Evolutionary conservation across 352 stramenopile genomes (phyloP).

Genomic region (Albugo laibachii): DNA sequence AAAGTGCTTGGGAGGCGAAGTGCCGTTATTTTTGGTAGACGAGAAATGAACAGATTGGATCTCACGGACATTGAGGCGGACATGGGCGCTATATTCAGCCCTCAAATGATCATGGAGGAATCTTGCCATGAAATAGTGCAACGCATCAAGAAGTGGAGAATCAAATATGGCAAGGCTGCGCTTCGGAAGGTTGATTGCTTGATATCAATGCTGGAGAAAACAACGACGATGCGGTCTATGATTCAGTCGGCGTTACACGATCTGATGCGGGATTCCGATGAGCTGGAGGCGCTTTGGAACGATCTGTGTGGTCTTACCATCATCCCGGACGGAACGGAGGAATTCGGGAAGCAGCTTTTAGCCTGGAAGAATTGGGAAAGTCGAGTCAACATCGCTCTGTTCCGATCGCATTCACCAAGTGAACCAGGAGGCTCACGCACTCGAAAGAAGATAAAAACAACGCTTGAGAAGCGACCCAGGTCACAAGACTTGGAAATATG

Average conservation of each 20-base stretch:
- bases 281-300: conserved; percentile 20
- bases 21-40: no score
- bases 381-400: conserved; percentile 23
- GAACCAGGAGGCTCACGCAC: conserved; percentile 1
- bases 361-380: conserved; percentile 33
- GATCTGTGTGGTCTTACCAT: conserved; percentile 18
- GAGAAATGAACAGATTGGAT: no score
- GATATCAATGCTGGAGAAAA: conserved; percentile 13
- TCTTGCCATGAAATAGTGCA: no score
- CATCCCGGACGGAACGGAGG: conserved; percentile 14
- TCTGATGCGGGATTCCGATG: conserved; percentile 22
- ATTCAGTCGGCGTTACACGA: conserved; percentile 14
- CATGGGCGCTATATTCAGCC: no score
- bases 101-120: no score
- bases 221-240: conserved; percentile 11
- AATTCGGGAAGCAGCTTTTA: conserved; percentile 27
- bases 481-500: conserved; percentile 30
- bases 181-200: conserved; percentile 1
- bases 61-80: no score
- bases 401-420: not conserved
- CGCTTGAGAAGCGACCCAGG: conserved; percentile 1
- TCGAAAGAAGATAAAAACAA: no score
- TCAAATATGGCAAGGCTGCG: no score
- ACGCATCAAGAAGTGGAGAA: no score
- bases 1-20: no score